Base-by-base conservation (phyloP, 2,329 filamentous ascomycete genomes). In the Sporothrix brasiliensis region DNA sequence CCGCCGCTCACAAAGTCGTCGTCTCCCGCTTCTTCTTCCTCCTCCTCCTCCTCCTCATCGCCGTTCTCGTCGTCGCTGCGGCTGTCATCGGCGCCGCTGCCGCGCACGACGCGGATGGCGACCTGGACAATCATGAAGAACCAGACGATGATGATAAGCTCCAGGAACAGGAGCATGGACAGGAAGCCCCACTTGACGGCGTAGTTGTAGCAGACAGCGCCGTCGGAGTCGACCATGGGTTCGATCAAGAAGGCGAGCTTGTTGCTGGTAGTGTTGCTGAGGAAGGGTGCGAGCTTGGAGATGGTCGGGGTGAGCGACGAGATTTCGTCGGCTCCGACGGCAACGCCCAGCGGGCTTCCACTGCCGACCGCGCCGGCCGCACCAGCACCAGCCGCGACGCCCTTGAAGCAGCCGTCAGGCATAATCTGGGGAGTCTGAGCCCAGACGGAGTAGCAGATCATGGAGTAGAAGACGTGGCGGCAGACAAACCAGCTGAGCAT, bases 81-180 rank as follows among this genome's bases (percentile, higher is more conserved):
- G 21, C 88, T 87, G 77, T 99, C 95, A 73, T 97, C 93, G 5
- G 94, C 93, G 44, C 88, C 84, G 50, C 85, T 87, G 44, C 94
- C 94, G 67, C 85, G 87, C 49, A 98, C 78, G 6, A 98, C 93
- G 72, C 90, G 89, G 73, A 91, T 85, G 27, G 93, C 93, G 2
- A 99, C 92, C 70, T 89, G 88, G 52, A 94, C 80, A 74, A 98
- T 97, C 89, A 97, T 91, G 73, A 84, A 85, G 77, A 98, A 97
- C 95, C 95, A 98, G 73, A 83, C 85, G 49, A 97, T 82, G 44
- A 92, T 93, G 68, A 99, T 86, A 27, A 85, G 83, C 80, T 98
- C 93, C 27, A 99, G 84, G 50, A 90, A 86, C 14, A 96, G 83
- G 2, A 99, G 87, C 52, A 92, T 85, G 11, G 85, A 84, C 19